A percentile compares a stretch with the other conserved stretches of the same genome.
These are phyloP conservation scores for Cucurbita moschata DNA, from an alignment of 306 rosid species.

Conservation along the genomic window DNA sequence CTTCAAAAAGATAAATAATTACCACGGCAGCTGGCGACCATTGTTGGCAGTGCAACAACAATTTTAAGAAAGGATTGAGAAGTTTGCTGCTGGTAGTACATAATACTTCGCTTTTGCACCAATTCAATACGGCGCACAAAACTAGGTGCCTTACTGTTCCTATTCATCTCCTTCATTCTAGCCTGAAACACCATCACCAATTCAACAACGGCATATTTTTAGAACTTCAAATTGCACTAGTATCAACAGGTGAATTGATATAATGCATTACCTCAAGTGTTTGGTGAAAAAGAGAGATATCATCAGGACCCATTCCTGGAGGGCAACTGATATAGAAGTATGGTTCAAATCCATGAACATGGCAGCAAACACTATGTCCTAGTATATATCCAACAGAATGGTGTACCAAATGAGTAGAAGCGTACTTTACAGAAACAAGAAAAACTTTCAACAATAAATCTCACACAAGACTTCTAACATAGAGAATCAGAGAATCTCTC, in stretches of 20 bases:
- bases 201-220: constrained; percentile 4
- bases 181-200: constrained; percentile 26
- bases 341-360: constrained; percentile 93
- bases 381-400: constrained; percentile 1
- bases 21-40: constrained; percentile 99
- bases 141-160: constrained; percentile 54
- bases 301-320: constrained; percentile 89
- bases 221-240: background rate
- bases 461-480: background rate
- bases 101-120: constrained; percentile 73
- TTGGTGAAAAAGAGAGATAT: constrained; percentile 58
- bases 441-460: background rate
- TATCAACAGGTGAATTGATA: background rate
- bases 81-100: constrained; percentile 72
- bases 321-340: constrained; percentile 82
- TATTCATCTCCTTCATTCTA: constrained; percentile 81
- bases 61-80: constrained; percentile 79
- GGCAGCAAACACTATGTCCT: constrained; percentile 93
- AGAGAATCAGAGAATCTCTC: background rate
- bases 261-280: constrained; percentile 54
- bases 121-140: constrained; percentile 61
- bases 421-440: background rate
- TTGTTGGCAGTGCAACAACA: constrained; percentile 83
- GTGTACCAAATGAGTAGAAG: background rate
- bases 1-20: constrained; percentile 8